Evolutionary conservation across 2,329 filamentous ascomycete genomes (phyloP).

Genomic region (Cladosporium oxysporum): DNA sequence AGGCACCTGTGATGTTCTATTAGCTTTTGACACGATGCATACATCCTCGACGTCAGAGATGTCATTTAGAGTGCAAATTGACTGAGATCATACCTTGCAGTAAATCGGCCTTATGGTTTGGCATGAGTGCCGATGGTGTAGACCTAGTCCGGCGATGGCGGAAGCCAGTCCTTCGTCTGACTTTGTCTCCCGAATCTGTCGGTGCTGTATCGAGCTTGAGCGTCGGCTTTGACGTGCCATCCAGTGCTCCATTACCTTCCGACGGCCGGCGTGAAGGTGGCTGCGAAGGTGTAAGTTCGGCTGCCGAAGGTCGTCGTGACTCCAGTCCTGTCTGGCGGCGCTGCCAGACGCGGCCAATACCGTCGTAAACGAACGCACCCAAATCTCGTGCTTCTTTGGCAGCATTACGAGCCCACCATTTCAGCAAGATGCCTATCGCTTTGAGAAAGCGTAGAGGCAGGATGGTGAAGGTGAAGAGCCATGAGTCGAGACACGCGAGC

Average conservation of each 20-base stretch:
- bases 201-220: constrained; percentile 11
- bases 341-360: constrained; percentile 76
- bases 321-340: constrained; percentile 26
- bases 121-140: constrained; percentile 77
- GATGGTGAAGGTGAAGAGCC: constrained; percentile 96
- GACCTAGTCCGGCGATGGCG: constrained; percentile 77
- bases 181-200: not conserved
- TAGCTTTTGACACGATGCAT: not conserved
- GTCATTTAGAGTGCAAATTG: not conserved
- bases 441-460: constrained; percentile 84
- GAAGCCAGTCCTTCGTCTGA: constrained; percentile 33
- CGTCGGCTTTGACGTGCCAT: not conserved
- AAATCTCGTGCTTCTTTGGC: constrained; percentile 72
- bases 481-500: constrained; percentile 88
- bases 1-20: constrained; percentile 43
- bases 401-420: constrained; percentile 76
- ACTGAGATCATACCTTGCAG: constrained; percentile 64
- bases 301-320: constrained; percentile 10
- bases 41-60: too few relatives aligned
- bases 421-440: constrained; percentile 71
- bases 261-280: constrained; percentile 14
- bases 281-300: constrained; percentile 7
- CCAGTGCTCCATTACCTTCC: not conserved
- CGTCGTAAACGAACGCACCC: constrained; percentile 74
- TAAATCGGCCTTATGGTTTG: constrained; percentile 92